Evolutionary conservation across 768 basidiomycete species (phyloP).

Genomic region (Russula sp.): DNA sequence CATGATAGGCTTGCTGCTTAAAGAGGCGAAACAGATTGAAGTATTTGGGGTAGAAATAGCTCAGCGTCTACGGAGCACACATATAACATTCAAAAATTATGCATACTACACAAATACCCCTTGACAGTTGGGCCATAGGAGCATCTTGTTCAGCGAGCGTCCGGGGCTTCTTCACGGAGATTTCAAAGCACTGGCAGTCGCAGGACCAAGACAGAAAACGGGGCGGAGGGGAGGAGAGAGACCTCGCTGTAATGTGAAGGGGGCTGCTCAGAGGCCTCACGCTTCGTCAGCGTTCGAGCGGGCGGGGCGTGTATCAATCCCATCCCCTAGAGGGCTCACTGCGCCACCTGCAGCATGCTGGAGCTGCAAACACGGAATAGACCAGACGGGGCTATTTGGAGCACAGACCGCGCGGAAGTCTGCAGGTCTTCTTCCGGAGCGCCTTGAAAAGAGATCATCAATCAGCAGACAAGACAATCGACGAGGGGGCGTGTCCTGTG

Average conservation of each 20-base stretch:
- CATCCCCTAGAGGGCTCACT: neutral
- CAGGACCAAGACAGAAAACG: neutral
- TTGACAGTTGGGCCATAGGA: neutral
- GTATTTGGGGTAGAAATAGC: too few relatives aligned
- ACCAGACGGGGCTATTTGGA: neutral
- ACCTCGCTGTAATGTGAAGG: neutral
- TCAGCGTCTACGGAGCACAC: too few relatives aligned
- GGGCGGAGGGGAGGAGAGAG: conserved; percentile 11
- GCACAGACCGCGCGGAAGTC: conserved; percentile 12
- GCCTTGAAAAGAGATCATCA: neutral
- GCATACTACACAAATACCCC: neutral
- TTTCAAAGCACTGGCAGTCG: neutral
- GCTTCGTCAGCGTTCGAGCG: neutral
- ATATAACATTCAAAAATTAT: neutral
- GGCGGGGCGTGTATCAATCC: neutral
- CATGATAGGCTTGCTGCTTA: too few relatives aligned
- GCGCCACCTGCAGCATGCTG: neutral
- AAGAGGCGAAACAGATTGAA: too few relatives aligned
- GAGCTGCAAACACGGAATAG: neutral
- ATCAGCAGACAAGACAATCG: neutral
- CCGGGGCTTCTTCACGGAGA: neutral
- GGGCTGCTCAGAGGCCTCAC: neutral
- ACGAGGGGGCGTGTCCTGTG: conserved; percentile 2
- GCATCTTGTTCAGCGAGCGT: neutral
- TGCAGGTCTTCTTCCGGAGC: conserved; percentile 2